phyloP scores from a whole-genome alignment of 768 basidiomycete genomes.

The Leccinum pellstonianum region DNA sequence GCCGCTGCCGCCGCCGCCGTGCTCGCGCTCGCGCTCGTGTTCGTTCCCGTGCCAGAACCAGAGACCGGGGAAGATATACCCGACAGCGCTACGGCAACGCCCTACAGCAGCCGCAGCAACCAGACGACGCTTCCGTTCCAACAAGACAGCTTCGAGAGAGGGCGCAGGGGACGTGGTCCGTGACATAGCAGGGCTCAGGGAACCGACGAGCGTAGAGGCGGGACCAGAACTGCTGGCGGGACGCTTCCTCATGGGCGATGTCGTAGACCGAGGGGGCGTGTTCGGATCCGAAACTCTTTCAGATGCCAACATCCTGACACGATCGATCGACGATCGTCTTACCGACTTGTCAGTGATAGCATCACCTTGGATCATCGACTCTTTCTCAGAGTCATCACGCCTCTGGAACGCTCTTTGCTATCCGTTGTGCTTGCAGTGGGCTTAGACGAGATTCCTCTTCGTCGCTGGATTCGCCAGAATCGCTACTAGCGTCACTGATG shows the following conservation, averaged over 20 bases:
- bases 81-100: neutral
- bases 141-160: constrained; percentile 62
- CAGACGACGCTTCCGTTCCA: constrained; percentile 64
- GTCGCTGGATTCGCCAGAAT: constrained; percentile 47
- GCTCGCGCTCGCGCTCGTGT: neutral
- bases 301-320: constrained; percentile 1
- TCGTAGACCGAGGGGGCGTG: neutral
- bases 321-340: constrained; percentile 18
- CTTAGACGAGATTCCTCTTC: constrained; percentile 33
- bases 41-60: neutral
- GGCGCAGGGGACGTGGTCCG: constrained; percentile 49
- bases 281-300: neutral
- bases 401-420: constrained; percentile 27
- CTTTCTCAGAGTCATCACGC: constrained; percentile 34
- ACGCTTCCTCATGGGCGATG: constrained; percentile 14
- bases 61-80: neutral
- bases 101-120: constrained; percentile 21
- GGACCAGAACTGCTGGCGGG: constrained; percentile 16
- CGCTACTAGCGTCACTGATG: constrained; percentile 59
- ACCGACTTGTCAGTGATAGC: constrained; percentile 19
- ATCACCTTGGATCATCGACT: constrained; percentile 29
- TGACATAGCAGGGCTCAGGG: constrained; percentile 20
- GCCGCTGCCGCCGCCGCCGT: neutral
- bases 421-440: constrained; percentile 17
- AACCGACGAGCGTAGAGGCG: constrained; percentile 11